These are phyloP conservation scores for Nephromyces sp. DNA, from an alignment of 169 alveolate species.

Conservation along the genomic window DNA sequence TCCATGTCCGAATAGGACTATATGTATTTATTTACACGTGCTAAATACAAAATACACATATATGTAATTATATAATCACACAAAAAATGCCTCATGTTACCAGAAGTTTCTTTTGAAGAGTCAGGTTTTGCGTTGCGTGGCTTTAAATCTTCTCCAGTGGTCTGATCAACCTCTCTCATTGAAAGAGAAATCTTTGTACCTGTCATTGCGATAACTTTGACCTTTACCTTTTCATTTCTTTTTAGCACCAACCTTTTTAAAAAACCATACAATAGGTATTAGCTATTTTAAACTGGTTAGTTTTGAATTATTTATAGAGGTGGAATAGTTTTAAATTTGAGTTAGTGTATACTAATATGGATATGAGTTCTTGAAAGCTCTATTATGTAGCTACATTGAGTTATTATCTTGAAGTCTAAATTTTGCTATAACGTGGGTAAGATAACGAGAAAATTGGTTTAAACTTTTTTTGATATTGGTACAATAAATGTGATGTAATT, in stretches of 20 bases:
- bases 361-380: too few species aligned
- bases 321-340: too few species aligned
- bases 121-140: conserved; percentile 10
- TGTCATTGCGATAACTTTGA: conserved; percentile 33
- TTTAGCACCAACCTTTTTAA: conserved; percentile 17
- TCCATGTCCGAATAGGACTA: neutral
- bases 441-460: too few species aligned
- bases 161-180: conserved; percentile 68
- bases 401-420: too few species aligned
- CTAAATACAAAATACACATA: neutral
- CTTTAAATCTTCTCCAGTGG: conserved; percentile 50
- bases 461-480: too few species aligned
- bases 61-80: neutral
- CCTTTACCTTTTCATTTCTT: conserved; percentile 19
- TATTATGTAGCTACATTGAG: too few species aligned
- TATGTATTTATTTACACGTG: neutral
- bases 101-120: neutral
- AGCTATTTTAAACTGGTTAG: too few species aligned
- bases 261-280: conserved; percentile 18
- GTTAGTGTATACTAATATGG: too few species aligned
- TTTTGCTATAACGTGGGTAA: too few species aligned
- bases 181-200: conserved; percentile 53
- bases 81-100: neutral
- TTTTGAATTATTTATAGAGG: too few species aligned
- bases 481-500: too few species aligned